phyloP scores from a whole-genome alignment of 805 yeast species.

The Dipodascopsis tothii region DNA sequence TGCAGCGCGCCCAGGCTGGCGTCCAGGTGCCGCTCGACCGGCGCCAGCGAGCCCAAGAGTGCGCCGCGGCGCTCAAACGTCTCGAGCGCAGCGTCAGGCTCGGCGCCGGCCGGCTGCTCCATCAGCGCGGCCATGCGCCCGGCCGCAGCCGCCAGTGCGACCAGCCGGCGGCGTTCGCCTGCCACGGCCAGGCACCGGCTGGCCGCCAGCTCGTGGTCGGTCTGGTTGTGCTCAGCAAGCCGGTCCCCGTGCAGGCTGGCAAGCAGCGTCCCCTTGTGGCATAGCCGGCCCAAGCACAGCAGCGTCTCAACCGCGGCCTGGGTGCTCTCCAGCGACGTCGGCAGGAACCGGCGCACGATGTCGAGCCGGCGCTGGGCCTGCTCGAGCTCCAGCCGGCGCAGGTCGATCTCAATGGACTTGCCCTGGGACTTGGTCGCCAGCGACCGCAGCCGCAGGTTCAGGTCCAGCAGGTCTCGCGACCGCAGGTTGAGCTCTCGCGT shows the following conservation, averaged over 20 bases:
- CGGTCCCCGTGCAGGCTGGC: not conserved
- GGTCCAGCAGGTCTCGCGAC: constrained; percentile 21
- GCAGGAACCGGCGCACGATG: constrained; percentile 18
- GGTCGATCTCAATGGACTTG: constrained; percentile 25
- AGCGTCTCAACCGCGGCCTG: constrained; percentile 10
- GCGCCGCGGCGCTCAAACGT: constrained; percentile 16
- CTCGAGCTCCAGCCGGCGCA: constrained; percentile 24
- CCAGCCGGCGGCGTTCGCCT: too few species aligned
- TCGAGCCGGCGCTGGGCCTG: constrained; percentile 27
- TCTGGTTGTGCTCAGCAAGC: too few species aligned
- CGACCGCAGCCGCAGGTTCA: constrained; percentile 23
- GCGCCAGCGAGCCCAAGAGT: constrained; percentile 2
- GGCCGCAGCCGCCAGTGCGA: too few species aligned
- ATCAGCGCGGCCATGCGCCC: too few species aligned
- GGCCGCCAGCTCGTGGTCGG: too few species aligned
- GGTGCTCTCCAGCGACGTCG: constrained; percentile 11
- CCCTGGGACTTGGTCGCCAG: constrained; percentile 13
- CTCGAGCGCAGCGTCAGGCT: too few species aligned
- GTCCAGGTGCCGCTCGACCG: constrained; percentile 6
- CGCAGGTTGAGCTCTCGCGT: constrained; percentile 14
- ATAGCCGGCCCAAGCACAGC: constrained; percentile 9
- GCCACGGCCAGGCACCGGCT: too few species aligned
- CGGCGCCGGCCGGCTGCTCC: too few species aligned
- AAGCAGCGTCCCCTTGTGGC: constrained; percentile 7
- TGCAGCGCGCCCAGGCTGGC: not conserved